Evolutionary conservation across 345 rosid genomes (phyloP), one percentile per base, ranked within the genome.

Genomic region (Rubroshorea leprosula): DNA sequence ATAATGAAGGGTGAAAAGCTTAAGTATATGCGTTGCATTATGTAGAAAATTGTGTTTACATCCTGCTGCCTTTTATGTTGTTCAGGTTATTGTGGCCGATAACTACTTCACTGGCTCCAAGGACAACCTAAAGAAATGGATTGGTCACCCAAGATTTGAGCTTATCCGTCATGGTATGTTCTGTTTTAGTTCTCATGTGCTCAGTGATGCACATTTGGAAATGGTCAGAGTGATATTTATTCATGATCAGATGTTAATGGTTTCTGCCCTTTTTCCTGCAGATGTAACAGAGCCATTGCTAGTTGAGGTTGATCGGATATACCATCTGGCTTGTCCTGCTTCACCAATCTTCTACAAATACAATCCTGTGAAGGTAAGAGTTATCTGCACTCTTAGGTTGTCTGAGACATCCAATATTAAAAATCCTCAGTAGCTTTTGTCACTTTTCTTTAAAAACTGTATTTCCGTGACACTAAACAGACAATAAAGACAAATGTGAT

Each of bases 301-400:
- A 48, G 53, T 92, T 26, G 98, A 92, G 77, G 93, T 89, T 65
- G 98, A 92, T 74, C 81, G 73, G 62, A 89, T 92, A 39, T 92
- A 92, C 67, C 98, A 92, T 62, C 95, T 92, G 61, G 96, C 98
- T 54, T 88, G 95, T 73, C 98, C 95, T 59, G 98, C 98, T 23
- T 91, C 98, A 59, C 96, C 96, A 35, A 92, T 92, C 66, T 92
- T 92, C 83, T 92, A 92, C 82, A 89, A 92, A 60, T 81, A 89
- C 80, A 92, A 92, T 70, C 98, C 98, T 5, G 96, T 92, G 7
- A 92, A 92, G 98, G 98, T 80, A 45, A n/a, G 68, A 51, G 25
- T 56, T 14, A 7, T 51, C 41, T 9, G 25, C 19, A n/a, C 26
- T 20, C 24, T 45, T 31, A 27, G 5, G 21, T 9, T 29, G 35